Evolutionary conservation across 768 basidiomycete genomes (phyloP).

Genomic region (Kwoniella europaea): DNA sequence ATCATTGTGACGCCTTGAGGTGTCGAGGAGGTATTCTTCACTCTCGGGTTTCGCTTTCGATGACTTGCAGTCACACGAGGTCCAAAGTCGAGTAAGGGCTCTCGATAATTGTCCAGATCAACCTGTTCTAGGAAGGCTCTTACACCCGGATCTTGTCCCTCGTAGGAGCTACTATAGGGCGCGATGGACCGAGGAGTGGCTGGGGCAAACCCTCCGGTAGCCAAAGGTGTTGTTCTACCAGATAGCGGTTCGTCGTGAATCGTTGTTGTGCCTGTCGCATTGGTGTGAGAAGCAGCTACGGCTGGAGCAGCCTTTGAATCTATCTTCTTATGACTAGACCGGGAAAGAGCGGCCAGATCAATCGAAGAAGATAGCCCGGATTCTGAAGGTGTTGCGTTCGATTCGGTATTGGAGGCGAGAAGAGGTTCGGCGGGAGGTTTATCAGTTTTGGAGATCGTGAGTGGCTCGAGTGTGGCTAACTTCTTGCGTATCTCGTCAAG

Average conservation of each 20-base stretch:
- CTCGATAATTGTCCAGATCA: conserved; percentile 80
- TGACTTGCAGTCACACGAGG: conserved; percentile 80
- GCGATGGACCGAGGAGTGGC: conserved; percentile 19
- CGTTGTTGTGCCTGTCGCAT: conserved; percentile 77
- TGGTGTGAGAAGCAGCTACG: conserved; percentile 75
- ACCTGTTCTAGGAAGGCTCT: conserved; percentile 85
- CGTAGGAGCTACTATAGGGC: conserved; percentile 61
- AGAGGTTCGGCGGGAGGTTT: conserved; percentile 2
- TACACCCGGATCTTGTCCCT: conserved; percentile 88
- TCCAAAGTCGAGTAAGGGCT: conserved; percentile 88
- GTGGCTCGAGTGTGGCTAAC: conserved; percentile 40
- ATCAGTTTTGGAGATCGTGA: conserved; percentile 14
- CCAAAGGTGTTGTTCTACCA: conserved; percentile 73
- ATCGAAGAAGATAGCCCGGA: conserved; percentile 68
- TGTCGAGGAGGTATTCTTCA: conserved; percentile 58
- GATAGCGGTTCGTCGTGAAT: conserved; percentile 70
- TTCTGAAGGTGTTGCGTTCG: conserved; percentile 72
- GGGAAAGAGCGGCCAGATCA: conserved; percentile 54
- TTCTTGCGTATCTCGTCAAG: conserved; percentile 48
- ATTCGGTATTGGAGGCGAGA: conserved; percentile 11
- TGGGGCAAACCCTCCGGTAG: conserved; percentile 18
- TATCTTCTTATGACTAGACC: conserved; percentile 58
- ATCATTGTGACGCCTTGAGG: conserved; percentile 79
- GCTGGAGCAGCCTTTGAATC: conserved; percentile 90
- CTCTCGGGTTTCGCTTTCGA: conserved; percentile 61